Evolutionary conservation across 768 basidiomycete genomes (phyloP), one percentile per base, ranked within the genome.

Genomic region (Amanita polypyramis): DNA sequence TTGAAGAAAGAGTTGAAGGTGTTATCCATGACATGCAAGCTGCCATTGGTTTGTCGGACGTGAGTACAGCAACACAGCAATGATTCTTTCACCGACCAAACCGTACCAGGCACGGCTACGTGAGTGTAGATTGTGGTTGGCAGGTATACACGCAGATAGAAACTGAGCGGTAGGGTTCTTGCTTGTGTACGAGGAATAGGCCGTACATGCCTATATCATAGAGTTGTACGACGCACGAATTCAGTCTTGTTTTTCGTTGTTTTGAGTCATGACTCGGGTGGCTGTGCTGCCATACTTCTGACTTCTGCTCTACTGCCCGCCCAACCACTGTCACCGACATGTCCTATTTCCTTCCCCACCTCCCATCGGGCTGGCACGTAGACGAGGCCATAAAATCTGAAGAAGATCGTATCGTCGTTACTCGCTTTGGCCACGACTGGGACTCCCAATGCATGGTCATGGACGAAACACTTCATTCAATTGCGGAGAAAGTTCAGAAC

Each of bases 351-450:
- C 77, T 92, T 10, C 86, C 88, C 0, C 88, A 92, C 58, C 73
- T 93, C 3, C 86, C 84, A 0, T 88, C 87, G 56, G 90, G 93
- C 33, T 97, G 95, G 95, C 96, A 99, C 61, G 96, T 99, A 52
- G 96, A 99, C 60, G 94, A 97, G 62, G 92, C 96, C 6, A 98
- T 99, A 65, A 90, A 96, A 55, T 94, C 91, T 0, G 96, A 99
- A 64, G 96, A 99, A 63, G 92, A 96, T 58, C 77, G 96, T 36
- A 78, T 96, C 29, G 95, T 97, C 20, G 87, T 92, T 45, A 82
- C 97, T 40, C 82, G 94, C 3, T 98, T 97, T 60, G 95, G 94
- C 0, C 88, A 92, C 60, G 93, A 94, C 63, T 85, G 83, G 82
- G 90, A 98, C 62, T 67, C 75, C 0, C 84, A 96, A 55, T 98